Percentiles rank a stretch among this genome's conserved stretches.
Evolutionary conservation across 306 rosid species (phyloP).

Genomic region (Nissolia schottii): DNA sequence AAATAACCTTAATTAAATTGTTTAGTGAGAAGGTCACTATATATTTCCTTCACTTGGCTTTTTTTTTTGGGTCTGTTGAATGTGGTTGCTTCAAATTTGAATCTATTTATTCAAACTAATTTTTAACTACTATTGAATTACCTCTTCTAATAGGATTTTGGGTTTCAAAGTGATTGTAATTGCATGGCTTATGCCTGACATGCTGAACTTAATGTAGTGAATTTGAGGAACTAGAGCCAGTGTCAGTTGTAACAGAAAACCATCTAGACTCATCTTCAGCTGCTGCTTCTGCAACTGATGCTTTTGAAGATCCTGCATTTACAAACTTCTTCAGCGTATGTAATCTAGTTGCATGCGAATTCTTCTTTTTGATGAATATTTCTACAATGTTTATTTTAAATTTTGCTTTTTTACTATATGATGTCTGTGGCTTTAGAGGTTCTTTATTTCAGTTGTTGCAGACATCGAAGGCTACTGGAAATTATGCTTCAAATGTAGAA

Average conservation of each 20-base stretch:
- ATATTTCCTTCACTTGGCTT: neutral
- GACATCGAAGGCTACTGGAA: conserved; percentile 34
- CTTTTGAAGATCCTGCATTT: conserved; percentile 58
- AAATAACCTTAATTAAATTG: conserved; percentile 4
- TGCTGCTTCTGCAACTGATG: conserved; percentile 38
- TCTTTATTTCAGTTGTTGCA: conserved; percentile 41
- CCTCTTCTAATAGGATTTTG: neutral
- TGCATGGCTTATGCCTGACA: conserved; percentile 13
- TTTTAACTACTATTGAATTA: neutral
- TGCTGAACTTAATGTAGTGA: conserved; percentile 45
- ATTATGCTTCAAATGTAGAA: conserved; percentile 22
- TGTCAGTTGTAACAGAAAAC: conserved; percentile 54
- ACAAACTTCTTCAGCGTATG: conserved; percentile 53
- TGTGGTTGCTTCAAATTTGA: conserved; percentile 12
- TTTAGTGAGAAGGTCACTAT: neutral
- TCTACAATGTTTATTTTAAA: neutral
- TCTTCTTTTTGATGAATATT: conserved; percentile 7
- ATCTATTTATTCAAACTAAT: neutral
- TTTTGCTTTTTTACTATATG: neutral
- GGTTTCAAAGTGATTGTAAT: neutral
- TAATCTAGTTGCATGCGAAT: conserved; percentile 14
- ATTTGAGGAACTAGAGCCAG: conserved; percentile 72
- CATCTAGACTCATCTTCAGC: conserved; percentile 59
- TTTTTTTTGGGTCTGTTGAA: neutral
- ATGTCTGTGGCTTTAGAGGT: conserved; percentile 11